Percentiles rank a stretch among this genome's conserved stretches.
Conservation (phyloP, 495 filamentous ascomycete genomes). For the Xylaria curta region DNA sequence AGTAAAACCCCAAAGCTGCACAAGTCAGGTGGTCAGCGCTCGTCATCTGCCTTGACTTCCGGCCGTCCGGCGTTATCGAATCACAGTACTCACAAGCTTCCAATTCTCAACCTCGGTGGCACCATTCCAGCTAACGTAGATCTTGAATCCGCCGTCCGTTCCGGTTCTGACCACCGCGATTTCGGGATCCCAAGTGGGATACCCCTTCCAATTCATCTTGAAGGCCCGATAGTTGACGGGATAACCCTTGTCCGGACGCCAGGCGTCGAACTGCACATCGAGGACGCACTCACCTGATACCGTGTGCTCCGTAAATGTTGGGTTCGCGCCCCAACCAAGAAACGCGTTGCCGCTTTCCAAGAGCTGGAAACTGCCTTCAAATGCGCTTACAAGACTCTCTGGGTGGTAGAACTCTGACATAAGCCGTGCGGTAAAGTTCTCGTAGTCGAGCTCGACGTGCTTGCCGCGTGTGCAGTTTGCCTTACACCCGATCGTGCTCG, state of each 20-base stretch:
- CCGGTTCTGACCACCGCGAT: slow-evolving; percentile 21
- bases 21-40: background rate
- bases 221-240: slow-evolving; percentile 31
- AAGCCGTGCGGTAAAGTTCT: slow-evolving; percentile 40
- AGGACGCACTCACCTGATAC: slow-evolving; percentile 33
- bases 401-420: slow-evolving; percentile 34
- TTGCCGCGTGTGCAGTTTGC: slow-evolving; percentile 45
- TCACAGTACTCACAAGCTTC: slow-evolving; percentile 26
- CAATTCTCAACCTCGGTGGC: slow-evolving; percentile 37
- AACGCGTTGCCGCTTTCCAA: slow-evolving; percentile 55
- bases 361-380: slow-evolving; percentile 55
- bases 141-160: slow-evolving; percentile 1
- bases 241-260: slow-evolving; percentile 8
- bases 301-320: slow-evolving; percentile 56
- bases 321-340: slow-evolving; percentile 53
- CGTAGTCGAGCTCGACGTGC: slow-evolving; percentile 51
- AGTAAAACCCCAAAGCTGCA: slow-evolving; percentile 2
- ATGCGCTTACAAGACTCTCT: slow-evolving; percentile 34
- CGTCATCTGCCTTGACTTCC: background rate
- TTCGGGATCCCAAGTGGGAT: slow-evolving; percentile 28
- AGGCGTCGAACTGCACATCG: slow-evolving; percentile 33
- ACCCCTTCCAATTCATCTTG: slow-evolving; percentile 37
- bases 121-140: slow-evolving; percentile 43
- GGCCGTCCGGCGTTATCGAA: background rate
- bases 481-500: slow-evolving; percentile 21